phyloP scores from a whole-genome alignment of 768 basidiomycete species.

The Hysterangium stoloniferum region DNA sequence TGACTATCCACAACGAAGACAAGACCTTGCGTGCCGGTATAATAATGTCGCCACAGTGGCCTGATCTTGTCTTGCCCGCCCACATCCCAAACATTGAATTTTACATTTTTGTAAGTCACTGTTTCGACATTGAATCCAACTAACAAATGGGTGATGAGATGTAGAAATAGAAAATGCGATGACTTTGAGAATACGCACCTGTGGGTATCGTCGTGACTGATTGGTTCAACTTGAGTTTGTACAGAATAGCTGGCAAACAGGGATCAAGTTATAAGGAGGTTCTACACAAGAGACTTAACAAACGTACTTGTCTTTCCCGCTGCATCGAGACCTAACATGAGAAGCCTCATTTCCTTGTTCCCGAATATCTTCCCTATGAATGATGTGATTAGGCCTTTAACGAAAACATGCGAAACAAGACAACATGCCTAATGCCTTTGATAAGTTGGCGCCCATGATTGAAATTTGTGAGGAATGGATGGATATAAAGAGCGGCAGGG shows the following conservation, averaged over 20 bases:
- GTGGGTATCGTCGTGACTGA: conserved; percentile 98
- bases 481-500: conserved; percentile 15
- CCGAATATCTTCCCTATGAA: conserved; percentile 82
- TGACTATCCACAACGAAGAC: conserved; percentile 98
- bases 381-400: conserved; percentile 5
- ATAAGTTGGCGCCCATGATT: conserved; percentile 81
- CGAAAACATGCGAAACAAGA: conserved; percentile 3
- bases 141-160: conserved; percentile 24
- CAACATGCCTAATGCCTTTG: conserved; percentile 67
- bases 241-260: conserved; percentile 71
- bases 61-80: conserved; percentile 99
- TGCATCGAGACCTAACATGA: conserved; percentile 96
- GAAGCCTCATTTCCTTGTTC: conserved; percentile 96
- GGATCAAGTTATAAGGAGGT: conserved; percentile 13
- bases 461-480: conserved; percentile 2
- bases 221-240: conserved; percentile 98
- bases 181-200: conserved; percentile 37
- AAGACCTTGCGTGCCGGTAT: conserved; percentile 96
- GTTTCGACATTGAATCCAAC: conserved; percentile 99
- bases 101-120: conserved; percentile 97
- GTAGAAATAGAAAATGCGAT: background rate
- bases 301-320: conserved; percentile 96
- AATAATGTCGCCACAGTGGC: conserved; percentile 97
- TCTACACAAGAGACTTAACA: conserved; percentile 1
- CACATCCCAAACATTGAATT: conserved; percentile 94